Percentiles rank a stretch among this genome's conserved stretches.
Evolutionary conservation across 2,329 filamentous ascomycete species (phyloP).

Genomic region (Trematosphaeria pertusa): DNA sequence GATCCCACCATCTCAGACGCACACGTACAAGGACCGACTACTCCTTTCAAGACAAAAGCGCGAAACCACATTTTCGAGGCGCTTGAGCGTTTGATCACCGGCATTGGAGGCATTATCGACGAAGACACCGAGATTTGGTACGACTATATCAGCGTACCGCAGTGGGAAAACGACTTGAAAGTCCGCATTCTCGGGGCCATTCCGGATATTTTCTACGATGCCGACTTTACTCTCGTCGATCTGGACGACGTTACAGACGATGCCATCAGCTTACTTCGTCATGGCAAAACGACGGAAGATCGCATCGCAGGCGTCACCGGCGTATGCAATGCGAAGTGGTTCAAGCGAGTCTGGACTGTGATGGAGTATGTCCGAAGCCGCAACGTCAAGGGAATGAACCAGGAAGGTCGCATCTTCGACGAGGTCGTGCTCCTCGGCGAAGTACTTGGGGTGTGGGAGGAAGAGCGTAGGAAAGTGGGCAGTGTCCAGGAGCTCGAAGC

Average conservation of each 20-base stretch:
- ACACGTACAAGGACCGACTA: constrained; percentile 1
- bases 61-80: not conserved
- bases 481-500: not conserved
- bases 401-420: constrained; percentile 7
- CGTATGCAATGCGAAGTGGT: constrained; percentile 23
- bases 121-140: constrained; percentile 17
- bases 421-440: constrained; percentile 16
- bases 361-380: constrained; percentile 22
- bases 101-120: too few species aligned
- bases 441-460: not conserved
- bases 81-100: too few species aligned
- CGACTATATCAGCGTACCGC: constrained; percentile 27
- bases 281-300: not conserved
- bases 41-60: not conserved
- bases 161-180: constrained; percentile 10
- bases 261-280: not conserved
- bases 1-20: constrained; percentile 3
- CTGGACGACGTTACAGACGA: too few species aligned
- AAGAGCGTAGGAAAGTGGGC: not conserved
- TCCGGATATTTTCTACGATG: constrained; percentile 1
- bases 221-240: not conserved
- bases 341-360: constrained; percentile 22
- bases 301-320: constrained; percentile 10
- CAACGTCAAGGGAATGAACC: constrained; percentile 13
- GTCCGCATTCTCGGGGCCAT: constrained; percentile 5